These are phyloP conservation scores for Isoetes engelmannii DNA, from an alignment of 83 land plant species.

Conservation along the genomic window DNA sequence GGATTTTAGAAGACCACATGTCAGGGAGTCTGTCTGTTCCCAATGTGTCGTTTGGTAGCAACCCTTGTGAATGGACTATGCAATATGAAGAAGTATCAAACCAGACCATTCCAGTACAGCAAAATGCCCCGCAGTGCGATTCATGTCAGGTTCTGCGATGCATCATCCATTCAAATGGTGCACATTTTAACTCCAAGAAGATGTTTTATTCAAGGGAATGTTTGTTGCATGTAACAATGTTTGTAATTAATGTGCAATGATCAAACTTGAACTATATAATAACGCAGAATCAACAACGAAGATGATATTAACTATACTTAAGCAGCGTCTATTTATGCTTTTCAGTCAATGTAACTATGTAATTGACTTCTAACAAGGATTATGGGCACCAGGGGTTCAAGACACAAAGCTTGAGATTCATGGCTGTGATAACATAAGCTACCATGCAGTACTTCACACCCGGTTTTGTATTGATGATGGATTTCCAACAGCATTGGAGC, in stretches of 20 bases:
- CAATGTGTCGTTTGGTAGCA: constrained; percentile 25
- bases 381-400: constrained; percentile 37
- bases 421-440: constrained; percentile 47
- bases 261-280: neutral
- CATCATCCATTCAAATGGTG: constrained; percentile 52
- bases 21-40: constrained; percentile 18
- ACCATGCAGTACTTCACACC: constrained; percentile 50
- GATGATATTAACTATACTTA: neutral
- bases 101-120: constrained; percentile 24
- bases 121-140: constrained; percentile 33
- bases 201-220: neutral
- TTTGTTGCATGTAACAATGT: neutral
- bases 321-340: neutral
- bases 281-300: constrained; percentile 2
- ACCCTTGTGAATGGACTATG: constrained; percentile 11
- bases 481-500: constrained; percentile 40
- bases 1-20: constrained; percentile 24
- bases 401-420: constrained; percentile 59
- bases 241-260: neutral
- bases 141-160: constrained; percentile 42
- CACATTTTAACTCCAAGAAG: neutral
- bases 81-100: constrained; percentile 16
- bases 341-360: neutral
- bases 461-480: constrained; percentile 47
- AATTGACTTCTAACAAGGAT: neutral